Conservation (phyloP, 805 yeast species). For the Suhomyces emberorum region DNA sequence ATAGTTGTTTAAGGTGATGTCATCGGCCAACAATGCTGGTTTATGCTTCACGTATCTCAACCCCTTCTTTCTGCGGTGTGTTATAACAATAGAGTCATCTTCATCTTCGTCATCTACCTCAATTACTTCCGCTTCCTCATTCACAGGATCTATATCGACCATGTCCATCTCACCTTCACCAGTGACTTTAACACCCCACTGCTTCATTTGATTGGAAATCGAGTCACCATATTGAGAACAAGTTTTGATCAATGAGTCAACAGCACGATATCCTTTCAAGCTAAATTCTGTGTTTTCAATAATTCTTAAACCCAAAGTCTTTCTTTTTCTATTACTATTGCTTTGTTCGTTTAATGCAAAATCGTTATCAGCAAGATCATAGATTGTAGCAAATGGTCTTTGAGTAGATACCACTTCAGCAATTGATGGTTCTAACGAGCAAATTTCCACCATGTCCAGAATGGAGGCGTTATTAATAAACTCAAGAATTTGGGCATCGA, state of each 20-base stretch:
- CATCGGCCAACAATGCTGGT: conserved; percentile 64
- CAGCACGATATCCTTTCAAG: conserved; percentile 87
- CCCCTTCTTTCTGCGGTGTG: conserved; percentile 19
- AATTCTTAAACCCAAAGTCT: conserved; percentile 67
- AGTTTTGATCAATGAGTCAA: conserved; percentile 81
- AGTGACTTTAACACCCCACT: conserved; percentile 85
- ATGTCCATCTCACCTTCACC: conserved; percentile 69
- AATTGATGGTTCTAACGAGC: conserved; percentile 61
- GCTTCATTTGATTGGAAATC: conserved; percentile 67
- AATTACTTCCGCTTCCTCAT: conserved; percentile 16
- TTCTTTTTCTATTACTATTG: conserved; percentile 27
- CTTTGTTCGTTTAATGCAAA: conserved; percentile 39
- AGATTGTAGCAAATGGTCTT: conserved; percentile 68
- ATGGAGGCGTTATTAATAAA: conserved; percentile 76
- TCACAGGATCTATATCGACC: conserved; percentile 45
- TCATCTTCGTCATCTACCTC: conserved; percentile 27
- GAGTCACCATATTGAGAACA: conserved; percentile 75
- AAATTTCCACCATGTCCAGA: conserved; percentile 76
- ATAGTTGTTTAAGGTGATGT: conserved; percentile 72
- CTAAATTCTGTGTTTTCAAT: conserved; percentile 68
- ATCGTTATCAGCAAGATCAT: conserved; percentile 55
- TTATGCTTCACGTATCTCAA: conserved; percentile 57
- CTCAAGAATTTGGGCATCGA: conserved; percentile 65
- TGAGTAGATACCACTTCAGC: conserved; percentile 62
- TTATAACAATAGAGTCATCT: conserved; percentile 31